A percentile compares a stretch with the other conserved stretches of the same genome.
These are phyloP conservation scores for Ogataea parapolymorpha DNA, from an alignment of 805 yeast genomes.

Conservation along the genomic window DNA sequence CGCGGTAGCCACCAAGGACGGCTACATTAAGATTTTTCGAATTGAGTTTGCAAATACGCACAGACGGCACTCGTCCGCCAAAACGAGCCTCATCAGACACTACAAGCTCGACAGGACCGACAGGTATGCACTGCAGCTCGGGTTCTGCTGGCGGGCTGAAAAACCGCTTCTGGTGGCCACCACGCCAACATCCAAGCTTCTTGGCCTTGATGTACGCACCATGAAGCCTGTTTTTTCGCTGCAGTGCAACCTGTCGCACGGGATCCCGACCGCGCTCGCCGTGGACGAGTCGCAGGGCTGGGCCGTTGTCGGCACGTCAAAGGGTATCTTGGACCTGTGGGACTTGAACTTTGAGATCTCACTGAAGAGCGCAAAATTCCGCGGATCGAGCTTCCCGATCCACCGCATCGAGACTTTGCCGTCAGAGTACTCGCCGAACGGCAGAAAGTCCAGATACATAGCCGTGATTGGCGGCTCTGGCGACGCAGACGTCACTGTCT, in stretches of 20 bases:
- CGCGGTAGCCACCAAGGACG: conserved; percentile 51
- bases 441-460: conserved; percentile 41
- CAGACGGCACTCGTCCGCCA: conserved; percentile 19
- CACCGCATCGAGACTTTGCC: conserved; percentile 45
- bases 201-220: conserved; percentile 55
- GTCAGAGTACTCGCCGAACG: conserved; percentile 30
- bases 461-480: conserved; percentile 68
- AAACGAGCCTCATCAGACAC: conserved; percentile 37
- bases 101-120: conserved; percentile 34
- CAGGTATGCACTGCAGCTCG: conserved; percentile 42
- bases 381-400: conserved; percentile 41
- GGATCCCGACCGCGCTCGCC: conserved; percentile 58
- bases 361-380: conserved; percentile 61
- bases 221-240: conserved; percentile 44
- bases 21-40: conserved; percentile 41
- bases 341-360: conserved; percentile 66
- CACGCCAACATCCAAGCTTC: conserved; percentile 51
- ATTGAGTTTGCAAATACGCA: conserved; percentile 30
- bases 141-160: conserved; percentile 38
- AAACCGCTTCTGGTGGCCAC: conserved; percentile 44
- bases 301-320: conserved; percentile 70
- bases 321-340: conserved; percentile 77
- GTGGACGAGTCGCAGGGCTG: conserved; percentile 54
- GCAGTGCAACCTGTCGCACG: conserved; percentile 60
- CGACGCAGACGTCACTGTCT: conserved; percentile 57